Base-by-base conservation (phyloP, 1,284 basidiomycete species). In the Ceratorhiza oryzae-sativae region DNA sequence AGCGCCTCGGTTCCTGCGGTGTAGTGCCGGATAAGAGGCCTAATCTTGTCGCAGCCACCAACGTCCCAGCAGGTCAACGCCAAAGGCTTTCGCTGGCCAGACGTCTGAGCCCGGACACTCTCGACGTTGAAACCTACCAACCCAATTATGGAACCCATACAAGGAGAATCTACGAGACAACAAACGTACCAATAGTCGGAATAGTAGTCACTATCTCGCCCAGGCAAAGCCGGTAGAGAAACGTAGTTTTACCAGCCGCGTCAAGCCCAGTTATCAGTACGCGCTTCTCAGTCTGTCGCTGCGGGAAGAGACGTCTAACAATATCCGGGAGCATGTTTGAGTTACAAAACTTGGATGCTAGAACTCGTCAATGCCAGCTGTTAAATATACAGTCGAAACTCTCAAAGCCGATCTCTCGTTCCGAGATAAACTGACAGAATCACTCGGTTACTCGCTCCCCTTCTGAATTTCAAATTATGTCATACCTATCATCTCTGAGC, bases 191-290 rank as follows among this genome's bases (percentile, higher is more conserved):
- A n/a, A 67, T 67, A 13, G 63, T 67, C 6, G 63, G 63, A 55
- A 67, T 67, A n/a, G 63, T 67, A 27, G 63, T 67, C 10, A 67
- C 63, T 3, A 67, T 55, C 18, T 67, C 63, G 20, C 63, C 63
- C 1, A 67, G 32, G 34, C 36, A 23, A 34, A 67, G 32, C 1
- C 49, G 63, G 30, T 67, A 67, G 10, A 67, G 34, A n/a, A 55
- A 67, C 25, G 63, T 55, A 25, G 63, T 67, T 42, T 67, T 67
- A 3, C 63, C 63, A 27, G 63, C 63, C 18, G 8, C 32, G 23
- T 67, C 63, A 39, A 67, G 49, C 34, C 63, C 63, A 42, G 36
- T 20, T 8, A 67, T 67, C 32, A 67, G 34, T 2, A 67, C 27
- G 9, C 48, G 46, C 25, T 55, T 67, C 45, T 67, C 63, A 4